These are phyloP conservation scores for Vararia minispora DNA, from an alignment of 768 basidiomycete genomes.

Conservation along the genomic window DNA sequence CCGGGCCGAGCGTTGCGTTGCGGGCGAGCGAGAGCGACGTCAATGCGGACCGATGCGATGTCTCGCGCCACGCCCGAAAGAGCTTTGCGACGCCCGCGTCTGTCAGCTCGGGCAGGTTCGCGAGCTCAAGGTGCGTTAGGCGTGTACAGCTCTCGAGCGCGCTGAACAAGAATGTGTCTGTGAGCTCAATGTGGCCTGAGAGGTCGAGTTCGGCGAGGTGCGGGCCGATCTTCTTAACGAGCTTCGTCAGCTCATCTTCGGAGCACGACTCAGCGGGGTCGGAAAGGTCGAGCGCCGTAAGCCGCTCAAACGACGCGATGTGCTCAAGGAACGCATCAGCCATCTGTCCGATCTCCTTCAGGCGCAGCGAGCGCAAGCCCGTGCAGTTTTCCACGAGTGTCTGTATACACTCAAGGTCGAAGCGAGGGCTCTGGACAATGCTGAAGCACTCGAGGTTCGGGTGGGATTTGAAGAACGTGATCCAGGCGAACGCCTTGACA, in stretches of 20 bases:
- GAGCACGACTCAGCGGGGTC: slow-evolving; percentile 43
- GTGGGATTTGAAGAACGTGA: slow-evolving; percentile 55
- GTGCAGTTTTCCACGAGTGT: slow-evolving; percentile 42
- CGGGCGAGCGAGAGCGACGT: slow-evolving; percentile 25
- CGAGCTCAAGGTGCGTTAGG: slow-evolving; percentile 44
- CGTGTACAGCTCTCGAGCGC: slow-evolving; percentile 44
- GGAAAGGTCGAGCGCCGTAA: slow-evolving; percentile 62
- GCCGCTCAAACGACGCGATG: slow-evolving; percentile 32
- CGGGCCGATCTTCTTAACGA: slow-evolving; percentile 45
- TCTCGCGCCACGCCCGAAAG: slow-evolving; percentile 43
- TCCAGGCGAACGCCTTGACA: slow-evolving; percentile 66
- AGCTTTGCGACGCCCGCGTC: slow-evolving; percentile 60
- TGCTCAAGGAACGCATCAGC: slow-evolving; percentile 49
- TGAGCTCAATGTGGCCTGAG: slow-evolving; percentile 56
- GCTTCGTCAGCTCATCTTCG: slow-evolving; percentile 41
- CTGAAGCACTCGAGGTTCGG: slow-evolving; percentile 59
- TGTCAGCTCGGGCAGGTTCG: slow-evolving; percentile 49
- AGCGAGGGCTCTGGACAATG: slow-evolving; percentile 79
- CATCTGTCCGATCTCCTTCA: slow-evolving; percentile 70
- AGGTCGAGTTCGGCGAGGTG: slow-evolving; percentile 53
- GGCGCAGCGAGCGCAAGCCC: slow-evolving; percentile 57
- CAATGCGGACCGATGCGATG: slow-evolving; percentile 9
- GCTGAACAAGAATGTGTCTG: slow-evolving; percentile 44
- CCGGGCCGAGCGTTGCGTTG: slow-evolving; percentile 5
- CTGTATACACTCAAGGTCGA: slow-evolving; percentile 58